A percentile compares a stretch with the other conserved stretches of the same genome.
Evolutionary conservation across 2,329 filamentous ascomycete species (phyloP).

Genomic region (Didymella pinodella): DNA sequence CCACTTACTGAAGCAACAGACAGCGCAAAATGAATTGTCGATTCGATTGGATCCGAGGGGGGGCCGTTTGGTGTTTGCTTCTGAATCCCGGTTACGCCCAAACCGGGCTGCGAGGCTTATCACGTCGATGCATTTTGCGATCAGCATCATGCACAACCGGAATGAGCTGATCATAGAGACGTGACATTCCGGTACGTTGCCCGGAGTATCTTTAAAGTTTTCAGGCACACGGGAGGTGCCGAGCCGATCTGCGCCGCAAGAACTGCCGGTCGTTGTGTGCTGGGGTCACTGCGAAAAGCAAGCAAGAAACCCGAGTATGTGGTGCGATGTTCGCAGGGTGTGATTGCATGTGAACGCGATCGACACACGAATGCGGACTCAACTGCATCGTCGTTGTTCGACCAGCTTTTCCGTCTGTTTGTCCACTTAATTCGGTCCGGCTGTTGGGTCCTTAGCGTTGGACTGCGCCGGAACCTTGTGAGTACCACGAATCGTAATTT

Average conservation of each 20-base stretch:
- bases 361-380: constrained; percentile 1
- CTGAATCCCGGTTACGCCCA: background rate
- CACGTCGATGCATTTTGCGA: background rate
- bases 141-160: background rate
- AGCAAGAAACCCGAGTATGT: constrained; percentile 1
- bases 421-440: constrained; percentile 6
- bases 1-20: background rate
- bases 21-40: background rate
- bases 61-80: background rate
- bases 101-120: background rate
- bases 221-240: constrained; percentile 6
- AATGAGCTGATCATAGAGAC: background rate
- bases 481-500: background rate
- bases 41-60: background rate
- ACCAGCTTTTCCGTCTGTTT: background rate
- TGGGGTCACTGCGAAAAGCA: constrained; percentile 4
- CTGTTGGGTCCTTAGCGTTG: constrained; percentile 1
- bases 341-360: constrained; percentile 2
- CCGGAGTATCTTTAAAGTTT: background rate
- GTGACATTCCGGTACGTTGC: background rate
- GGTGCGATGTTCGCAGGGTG: constrained; percentile 8
- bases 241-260: constrained; percentile 7
- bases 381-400: constrained; percentile 1
- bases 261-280: constrained; percentile 3
- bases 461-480: background rate